Evolutionary conservation across 2,329 filamentous ascomycete genomes (phyloP), one percentile per base, ranked within the genome.

Genomic region (Helicocarpus griseus): DNA sequence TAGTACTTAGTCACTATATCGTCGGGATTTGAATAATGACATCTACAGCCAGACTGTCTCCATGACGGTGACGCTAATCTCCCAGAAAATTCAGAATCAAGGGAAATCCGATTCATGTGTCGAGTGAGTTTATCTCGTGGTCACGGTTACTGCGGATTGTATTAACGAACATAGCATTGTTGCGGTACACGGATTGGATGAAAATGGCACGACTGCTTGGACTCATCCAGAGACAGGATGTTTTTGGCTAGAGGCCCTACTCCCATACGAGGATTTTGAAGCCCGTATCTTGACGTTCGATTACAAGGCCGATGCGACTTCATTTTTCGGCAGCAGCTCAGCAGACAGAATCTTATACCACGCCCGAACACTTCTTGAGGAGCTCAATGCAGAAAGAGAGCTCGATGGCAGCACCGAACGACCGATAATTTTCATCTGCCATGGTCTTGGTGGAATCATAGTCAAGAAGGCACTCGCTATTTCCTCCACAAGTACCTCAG

Each of bases 401-500:
- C 51, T 65, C 6, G 58, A 46, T 38, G 36, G 51, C 50, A 19
- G 45, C 29, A 17, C 33, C 13, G 21, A 35, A 17, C 59, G 64
- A 29, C 66, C 66, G 6, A 65, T 70, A 40, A 65, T 69, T 36
- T 70, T 70, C 50, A 44, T 70, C 48, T 69, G 66, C 51, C 65
- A 69, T 59, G 64, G 64, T n/a, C 52, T 69, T 48, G 67, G 67
- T 11, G 65, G 67, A 5, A 48, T 68, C 17, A 48, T 69, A 14
- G 61, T 63, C 17, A 69, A 69, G 54, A 57, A 61, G 44, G 65
- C 65, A 9, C 58, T 69, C 29, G 53, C 58, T 14, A 61, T 60
- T 41, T 63, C 64, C 36, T 53, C 50, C 4, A 61, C 55, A 21
- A 50, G 57, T 26, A 55, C 47, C 35, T 56, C 55, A 7, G 50